A percentile compares a stretch with the other conserved stretches of the same genome.
Conservation (phyloP, 2,329 filamentous ascomycete species). For the Fusarium temperatum region DNA sequence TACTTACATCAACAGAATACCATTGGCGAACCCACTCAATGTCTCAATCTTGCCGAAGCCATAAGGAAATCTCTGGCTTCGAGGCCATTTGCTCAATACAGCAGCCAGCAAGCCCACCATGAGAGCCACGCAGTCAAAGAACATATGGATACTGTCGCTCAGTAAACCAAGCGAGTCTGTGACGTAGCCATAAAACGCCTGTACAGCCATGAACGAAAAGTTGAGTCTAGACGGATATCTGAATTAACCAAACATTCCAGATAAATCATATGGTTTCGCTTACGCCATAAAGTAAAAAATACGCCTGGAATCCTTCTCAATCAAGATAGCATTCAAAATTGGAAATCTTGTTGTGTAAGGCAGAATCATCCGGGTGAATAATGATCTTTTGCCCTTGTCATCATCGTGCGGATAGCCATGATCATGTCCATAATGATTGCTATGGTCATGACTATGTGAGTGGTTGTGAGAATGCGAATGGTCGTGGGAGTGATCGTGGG, state of each 20-base stretch:
- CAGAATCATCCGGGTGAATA: conserved; percentile 78
- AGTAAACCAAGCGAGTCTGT: conserved; percentile 95
- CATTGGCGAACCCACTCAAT: conserved; percentile 94
- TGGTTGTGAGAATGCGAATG: conserved; percentile 42
- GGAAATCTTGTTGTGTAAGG: conserved; percentile 75
- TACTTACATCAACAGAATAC: conserved; percentile 86
- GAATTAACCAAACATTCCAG: conserved; percentile 27
- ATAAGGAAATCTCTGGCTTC: conserved; percentile 88
- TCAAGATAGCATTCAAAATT: conserved; percentile 83
- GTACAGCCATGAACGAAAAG: conserved; percentile 92
- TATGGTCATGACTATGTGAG: conserved; percentile 34
- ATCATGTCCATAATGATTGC: conserved; percentile 27
- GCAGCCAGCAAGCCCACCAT: conserved; percentile 90
- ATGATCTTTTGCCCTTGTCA: conserved; percentile 64
- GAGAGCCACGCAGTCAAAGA: conserved; percentile 95
- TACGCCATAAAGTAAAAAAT: conserved; percentile 98
- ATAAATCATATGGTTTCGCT: conserved; percentile 42
- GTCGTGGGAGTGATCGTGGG: conserved; percentile 37
- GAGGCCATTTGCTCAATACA: conserved; percentile 96
- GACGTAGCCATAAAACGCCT: conserved; percentile 91
- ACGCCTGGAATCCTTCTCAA: conserved; percentile 89
- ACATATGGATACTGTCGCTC: conserved; percentile 99
- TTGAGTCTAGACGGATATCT: conserved; percentile 72
- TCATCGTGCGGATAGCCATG: conserved; percentile 49
- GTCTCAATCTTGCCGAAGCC: conserved; percentile 98